Percentiles rank a stretch among this genome's conserved stretches.
Evolutionary conservation across 257 asterid species (phyloP).

Genomic region (Fraxinus americana): DNA sequence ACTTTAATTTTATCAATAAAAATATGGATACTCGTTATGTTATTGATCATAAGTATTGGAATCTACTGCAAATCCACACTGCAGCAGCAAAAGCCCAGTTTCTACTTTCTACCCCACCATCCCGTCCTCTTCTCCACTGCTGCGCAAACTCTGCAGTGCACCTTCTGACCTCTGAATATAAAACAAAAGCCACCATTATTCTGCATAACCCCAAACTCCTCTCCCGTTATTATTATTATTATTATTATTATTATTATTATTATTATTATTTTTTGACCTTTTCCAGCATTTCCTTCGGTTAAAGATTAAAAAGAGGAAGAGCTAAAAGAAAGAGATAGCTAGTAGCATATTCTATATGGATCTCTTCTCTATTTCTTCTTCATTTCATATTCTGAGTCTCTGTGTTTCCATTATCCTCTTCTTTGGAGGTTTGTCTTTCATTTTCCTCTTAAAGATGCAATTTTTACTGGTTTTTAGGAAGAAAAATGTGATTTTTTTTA

Average conservation of each 20-base stretch:
- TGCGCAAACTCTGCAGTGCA: not conserved
- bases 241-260: not conserved
- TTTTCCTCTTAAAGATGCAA: not conserved
- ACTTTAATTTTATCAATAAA: too few species aligned
- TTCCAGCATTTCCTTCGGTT: not conserved
- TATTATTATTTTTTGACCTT: not conserved
- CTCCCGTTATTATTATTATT: not conserved
- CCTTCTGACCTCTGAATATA: conserved; percentile 4
- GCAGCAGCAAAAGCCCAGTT: conserved; percentile 17
- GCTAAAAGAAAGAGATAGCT: not conserved
- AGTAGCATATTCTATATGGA: conserved; percentile 43
- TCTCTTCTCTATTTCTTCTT: conserved; percentile 31
- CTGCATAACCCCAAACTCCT: not conserved
- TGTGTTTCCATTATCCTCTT: conserved; percentile 46
- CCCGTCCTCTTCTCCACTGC: conserved; percentile 15
- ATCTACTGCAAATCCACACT: not conserved
- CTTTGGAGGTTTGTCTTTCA: conserved; percentile 42
- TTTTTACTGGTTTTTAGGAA: not conserved
- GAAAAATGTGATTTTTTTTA: not conserved
- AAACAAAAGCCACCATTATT: not conserved
- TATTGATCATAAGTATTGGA: not conserved
- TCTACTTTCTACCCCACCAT: conserved; percentile 23
- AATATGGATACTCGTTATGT: not conserved
- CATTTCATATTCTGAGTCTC: conserved; percentile 31
- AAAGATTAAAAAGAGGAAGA: not conserved